Percentiles rank a stretch among this genome's conserved stretches.
Conservation (phyloP, 257 asterid species). For the Cruciata laevipes region DNA sequence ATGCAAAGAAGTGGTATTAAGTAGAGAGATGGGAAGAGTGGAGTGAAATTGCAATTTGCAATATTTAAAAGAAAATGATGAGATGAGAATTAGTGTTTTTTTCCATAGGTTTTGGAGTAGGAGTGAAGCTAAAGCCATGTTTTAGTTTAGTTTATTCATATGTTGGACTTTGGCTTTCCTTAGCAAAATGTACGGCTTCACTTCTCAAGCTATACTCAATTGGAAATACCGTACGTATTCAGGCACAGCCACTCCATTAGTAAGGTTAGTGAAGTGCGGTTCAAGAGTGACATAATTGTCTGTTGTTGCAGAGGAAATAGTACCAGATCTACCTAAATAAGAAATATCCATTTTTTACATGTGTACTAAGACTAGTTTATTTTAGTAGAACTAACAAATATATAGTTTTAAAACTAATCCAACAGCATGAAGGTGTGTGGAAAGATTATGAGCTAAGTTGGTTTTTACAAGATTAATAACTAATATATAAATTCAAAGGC, state of each 20-base stretch:
- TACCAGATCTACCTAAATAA: background rate
- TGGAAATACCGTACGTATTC: background rate
- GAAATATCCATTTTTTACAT: background rate
- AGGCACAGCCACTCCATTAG: background rate
- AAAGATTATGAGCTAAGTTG: no score
- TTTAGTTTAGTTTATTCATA: background rate
- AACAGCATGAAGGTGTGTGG: no score
- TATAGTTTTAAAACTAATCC: no score
- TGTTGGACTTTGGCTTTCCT: background rate
- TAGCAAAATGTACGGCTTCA: constrained; percentile 9
- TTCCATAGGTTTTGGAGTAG: constrained; percentile 45
- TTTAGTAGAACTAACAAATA: no score
- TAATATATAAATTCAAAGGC: no score
- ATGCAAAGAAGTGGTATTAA: constrained; percentile 8
- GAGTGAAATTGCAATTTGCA: constrained; percentile 1
- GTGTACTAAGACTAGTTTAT: background rate
- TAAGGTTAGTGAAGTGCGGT: constrained; percentile 19
- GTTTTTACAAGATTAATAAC: no score
- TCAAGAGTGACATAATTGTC: background rate
- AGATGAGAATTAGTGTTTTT: constrained; percentile 20
- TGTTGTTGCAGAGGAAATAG: background rate
- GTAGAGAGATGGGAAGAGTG: constrained; percentile 5
- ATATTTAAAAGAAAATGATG: constrained; percentile 24
- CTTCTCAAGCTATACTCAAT: background rate
- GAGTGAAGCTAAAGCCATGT: constrained; percentile 65